phyloP scores from a whole-genome alignment of 2,329 filamentous ascomycete species.

The Drechslera avenae region DNA sequence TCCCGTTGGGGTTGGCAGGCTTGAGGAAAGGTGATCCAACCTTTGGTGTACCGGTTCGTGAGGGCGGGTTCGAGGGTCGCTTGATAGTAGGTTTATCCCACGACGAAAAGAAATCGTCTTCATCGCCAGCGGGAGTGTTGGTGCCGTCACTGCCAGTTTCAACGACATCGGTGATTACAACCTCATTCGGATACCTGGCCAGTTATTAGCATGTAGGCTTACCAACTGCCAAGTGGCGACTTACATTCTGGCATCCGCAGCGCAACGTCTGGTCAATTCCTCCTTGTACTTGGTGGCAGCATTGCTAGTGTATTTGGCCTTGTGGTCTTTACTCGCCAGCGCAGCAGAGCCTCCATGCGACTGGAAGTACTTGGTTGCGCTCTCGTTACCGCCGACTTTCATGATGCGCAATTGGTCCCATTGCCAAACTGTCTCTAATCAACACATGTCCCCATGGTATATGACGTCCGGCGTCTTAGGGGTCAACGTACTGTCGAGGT shows the following conservation, averaged over 20 bases:
- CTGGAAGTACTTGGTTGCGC: constrained; percentile 97
- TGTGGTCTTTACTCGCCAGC: constrained; percentile 92
- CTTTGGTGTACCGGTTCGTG: constrained; percentile 84
- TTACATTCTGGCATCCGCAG: constrained; percentile 82
- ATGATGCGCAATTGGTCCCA: constrained; percentile 97
- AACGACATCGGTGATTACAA: constrained; percentile 77
- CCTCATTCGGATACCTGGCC: constrained; percentile 79
- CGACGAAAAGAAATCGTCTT: constrained; percentile 97
- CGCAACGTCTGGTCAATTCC: constrained; percentile 84
- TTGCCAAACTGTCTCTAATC: constrained; percentile 71
- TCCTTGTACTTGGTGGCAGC: constrained; percentile 98
- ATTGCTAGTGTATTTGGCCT: constrained; percentile 93
- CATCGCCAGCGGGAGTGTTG: constrained; percentile 80
- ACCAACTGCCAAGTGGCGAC: constrained; percentile 37
- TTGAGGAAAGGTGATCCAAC: constrained; percentile 88
- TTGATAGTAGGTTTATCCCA: constrained; percentile 99
- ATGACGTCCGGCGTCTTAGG: background rate
- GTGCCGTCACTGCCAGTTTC: constrained; percentile 65
- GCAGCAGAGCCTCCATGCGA: constrained; percentile 92
- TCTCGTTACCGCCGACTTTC: constrained; percentile 99
- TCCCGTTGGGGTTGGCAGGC: constrained; percentile 66
- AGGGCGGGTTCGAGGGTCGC: constrained; percentile 90
- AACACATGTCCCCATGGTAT: constrained; percentile 57
- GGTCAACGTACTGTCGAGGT: constrained; percentile 83
- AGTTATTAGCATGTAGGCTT: constrained; percentile 17